Evolutionary conservation across 306 rosid species (phyloP), one percentile per base, ranked within the genome.

Genomic region (Rosa rugosa): DNA sequence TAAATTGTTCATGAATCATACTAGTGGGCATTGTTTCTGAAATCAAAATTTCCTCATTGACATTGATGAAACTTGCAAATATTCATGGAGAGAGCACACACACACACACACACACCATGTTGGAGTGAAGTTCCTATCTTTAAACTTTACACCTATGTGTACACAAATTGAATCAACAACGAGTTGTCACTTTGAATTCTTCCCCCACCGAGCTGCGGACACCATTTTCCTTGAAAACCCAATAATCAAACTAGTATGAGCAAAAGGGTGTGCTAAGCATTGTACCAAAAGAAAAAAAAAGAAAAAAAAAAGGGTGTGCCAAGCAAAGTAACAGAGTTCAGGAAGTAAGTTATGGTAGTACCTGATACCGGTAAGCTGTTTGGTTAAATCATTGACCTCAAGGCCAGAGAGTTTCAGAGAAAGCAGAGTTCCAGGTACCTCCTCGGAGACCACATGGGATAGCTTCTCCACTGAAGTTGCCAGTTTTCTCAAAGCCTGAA

Each of bases 371-470:
- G 63, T 63, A 79, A 91, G 87, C 75, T 85, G 85, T 81, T 81
- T 86, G 67, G 82, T 73, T 63, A 91, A 83, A 50, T 89, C 88
- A 34, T 84, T 83, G 71, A 91, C 77, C 83, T 91, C 91, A 80
- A 83, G 72, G n/a, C 76, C 71, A 40, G 90, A 88, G 78, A 90
- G 94, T 76, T 87, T 86, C 67, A 86, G 82, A 83, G 90, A 88
- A 71, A 47, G 70, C 34, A 88, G 79, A 75, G 82, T 88, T 65
- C 90, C 85, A 1, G 91, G 92, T 18, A 88, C 77, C 82, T 86
- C 88, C 66, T 82, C 81, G 0, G 87, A 80, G 67, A 86, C 87
- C 72, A 85, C 88, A 68, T 82, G 77, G 23, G 88, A 74, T 79
- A 87, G 84, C 76, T 84, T 83, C 50, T 83, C 75, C 80, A 75